phyloP scores from a whole-genome alignment of 1,139 yeast genomes.

The Blastobotrys illinoisensis region DNA sequence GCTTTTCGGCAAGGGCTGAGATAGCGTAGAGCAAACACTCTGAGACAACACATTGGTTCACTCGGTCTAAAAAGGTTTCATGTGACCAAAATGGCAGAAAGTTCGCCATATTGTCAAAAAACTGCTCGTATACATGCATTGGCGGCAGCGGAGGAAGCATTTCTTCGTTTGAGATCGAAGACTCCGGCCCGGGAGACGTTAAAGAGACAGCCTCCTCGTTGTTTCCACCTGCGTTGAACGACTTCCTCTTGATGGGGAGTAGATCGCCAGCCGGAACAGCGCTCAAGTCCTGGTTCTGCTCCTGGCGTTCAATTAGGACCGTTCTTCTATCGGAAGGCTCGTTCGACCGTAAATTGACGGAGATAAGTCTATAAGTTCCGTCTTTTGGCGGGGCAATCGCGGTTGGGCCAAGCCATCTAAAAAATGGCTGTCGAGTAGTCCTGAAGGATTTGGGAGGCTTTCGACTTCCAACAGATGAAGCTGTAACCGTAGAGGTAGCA shows the following conservation, averaged over 20 bases:
- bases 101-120: slow-evolving; percentile 19
- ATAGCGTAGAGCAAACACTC: slow-evolving; percentile 25
- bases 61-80: slow-evolving; percentile 20
- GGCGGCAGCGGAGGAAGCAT: slow-evolving; percentile 10
- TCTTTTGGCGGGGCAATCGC: slow-evolving; percentile 28
- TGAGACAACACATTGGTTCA: slow-evolving; percentile 21
- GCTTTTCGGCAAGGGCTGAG: slow-evolving; percentile 22
- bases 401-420: slow-evolving; percentile 29
- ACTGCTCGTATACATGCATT: slow-evolving; percentile 8
- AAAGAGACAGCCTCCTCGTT: not conserved
- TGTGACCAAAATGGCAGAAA: slow-evolving; percentile 23
- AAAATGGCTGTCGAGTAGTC: slow-evolving; percentile 26
- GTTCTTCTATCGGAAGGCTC: slow-evolving; percentile 10
- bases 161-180: slow-evolving; percentile 10
- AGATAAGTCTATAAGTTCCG: slow-evolving; percentile 25
- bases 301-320: slow-evolving; percentile 13
- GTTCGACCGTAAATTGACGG: slow-evolving; percentile 22
- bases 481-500: not conserved
- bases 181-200: not conserved
- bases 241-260: not conserved
- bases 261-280: not conserved
- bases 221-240: not conserved
- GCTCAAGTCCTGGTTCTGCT: not conserved
- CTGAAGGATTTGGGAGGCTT: slow-evolving; percentile 1
- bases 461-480: not conserved